Base-by-base conservation (phyloP, 116 monocot genomes). In the Thalassia testudinum region DNA sequence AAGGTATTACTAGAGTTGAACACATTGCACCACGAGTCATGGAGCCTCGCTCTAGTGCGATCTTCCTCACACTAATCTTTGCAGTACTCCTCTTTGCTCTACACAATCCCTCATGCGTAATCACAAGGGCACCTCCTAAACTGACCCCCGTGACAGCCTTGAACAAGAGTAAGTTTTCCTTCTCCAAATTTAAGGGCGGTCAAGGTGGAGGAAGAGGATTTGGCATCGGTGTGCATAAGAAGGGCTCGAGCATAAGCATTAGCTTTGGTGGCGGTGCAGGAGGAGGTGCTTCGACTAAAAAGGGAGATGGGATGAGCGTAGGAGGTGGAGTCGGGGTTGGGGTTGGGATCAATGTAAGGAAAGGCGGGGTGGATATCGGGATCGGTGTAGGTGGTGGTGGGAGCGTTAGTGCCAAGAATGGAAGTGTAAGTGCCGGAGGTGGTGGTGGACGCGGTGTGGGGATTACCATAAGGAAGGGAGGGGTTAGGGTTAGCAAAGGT, bases 321-420 rank as follows among this genome's bases (percentile, higher is more conserved):
- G 80, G 80, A 24, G 79, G 72, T 3, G 77, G 80, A 0, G 71
- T 37, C 1, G 85, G 85, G 5, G 60, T 69, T 0, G 80, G 85
- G 0, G 71, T 85, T 23, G 80, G 74, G 12, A 62, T 85, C 43
- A 43, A 71, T 27, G 37, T 70, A 6, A 67, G 76, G 17, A 80
- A 61, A 26, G 70, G 62, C 1, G 80, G 80, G 0, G 70, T 85
- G 18, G 37, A 62, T 23, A 38, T 85, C 1, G 76, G 64, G 12
- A 49, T 76, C 0, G 85, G 85, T 11, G 76, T 59, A 2, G 80
- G 80, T 13, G 85, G 85, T 0, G 85, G 76, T 0, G 85, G 73
- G 1, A 67, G 70, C 1, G 65, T 47, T 7, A 76, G 76, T 16
- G 64, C 62, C 0, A 47, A 34, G 24, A 63, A 85, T 56, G 76